phyloP scores from a whole-genome alignment of 179 eudicot genomes.

The Drosera spatulata region DNA sequence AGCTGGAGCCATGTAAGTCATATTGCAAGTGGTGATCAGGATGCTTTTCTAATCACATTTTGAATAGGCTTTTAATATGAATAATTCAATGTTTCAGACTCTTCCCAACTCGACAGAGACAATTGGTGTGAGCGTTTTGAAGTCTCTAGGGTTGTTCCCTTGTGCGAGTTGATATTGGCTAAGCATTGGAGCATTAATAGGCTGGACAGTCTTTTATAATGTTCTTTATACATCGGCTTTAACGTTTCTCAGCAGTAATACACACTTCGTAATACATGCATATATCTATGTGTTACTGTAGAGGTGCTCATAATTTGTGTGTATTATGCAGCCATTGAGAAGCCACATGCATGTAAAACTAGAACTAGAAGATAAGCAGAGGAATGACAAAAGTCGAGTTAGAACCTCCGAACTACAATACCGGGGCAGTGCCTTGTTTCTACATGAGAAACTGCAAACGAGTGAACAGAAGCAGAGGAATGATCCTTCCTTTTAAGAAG shows the following conservation, averaged over 20 bases:
- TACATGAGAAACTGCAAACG: too few species aligned
- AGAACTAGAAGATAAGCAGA: too few species aligned
- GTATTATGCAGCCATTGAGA: constrained; percentile 3
- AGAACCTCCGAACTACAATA: too few species aligned
- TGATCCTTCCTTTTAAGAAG: constrained; percentile 37
- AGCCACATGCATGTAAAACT: background rate
- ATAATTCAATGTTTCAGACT: background rate
- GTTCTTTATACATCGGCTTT: constrained; percentile 4
- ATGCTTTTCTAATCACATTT: too few species aligned
- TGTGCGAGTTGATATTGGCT: constrained; percentile 29
- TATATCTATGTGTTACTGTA: too few species aligned
- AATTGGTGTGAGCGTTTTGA: constrained; percentile 13
- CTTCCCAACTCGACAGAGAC: constrained; percentile 5
- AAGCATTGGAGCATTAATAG: constrained; percentile 21
- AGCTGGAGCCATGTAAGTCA: constrained; percentile 33
- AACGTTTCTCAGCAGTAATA: constrained; percentile 3
- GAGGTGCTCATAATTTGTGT: background rate
- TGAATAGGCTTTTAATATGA: background rate
- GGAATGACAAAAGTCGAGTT: too few species aligned
- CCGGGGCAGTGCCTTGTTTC: too few species aligned
- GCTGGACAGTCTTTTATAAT: constrained; percentile 20
- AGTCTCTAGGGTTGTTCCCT: constrained; percentile 22
- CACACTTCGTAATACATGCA: background rate
- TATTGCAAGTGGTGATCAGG: background rate
- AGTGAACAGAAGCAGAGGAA: constrained; percentile 10